phyloP scores from a whole-genome alignment of 106 monocot genomes.

The Ottelia alismoides region DNA sequence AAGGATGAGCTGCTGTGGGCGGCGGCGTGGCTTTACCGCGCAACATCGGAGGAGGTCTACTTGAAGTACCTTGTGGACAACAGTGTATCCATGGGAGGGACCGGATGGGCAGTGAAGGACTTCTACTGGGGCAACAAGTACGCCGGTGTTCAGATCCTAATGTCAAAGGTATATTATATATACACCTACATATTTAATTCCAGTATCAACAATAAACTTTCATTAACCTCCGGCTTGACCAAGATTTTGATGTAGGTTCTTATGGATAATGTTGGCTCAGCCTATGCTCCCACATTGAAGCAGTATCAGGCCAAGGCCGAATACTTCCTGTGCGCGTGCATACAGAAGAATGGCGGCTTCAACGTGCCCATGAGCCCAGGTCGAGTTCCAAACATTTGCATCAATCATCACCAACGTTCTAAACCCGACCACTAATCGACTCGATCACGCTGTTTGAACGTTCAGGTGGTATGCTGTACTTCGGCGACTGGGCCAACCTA shows the following conservation, averaged over 20 bases:
- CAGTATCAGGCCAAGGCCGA: conserved; percentile 87
- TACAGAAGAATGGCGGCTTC: conserved; percentile 77
- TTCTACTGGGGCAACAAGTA: conserved; percentile 99
- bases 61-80: conserved; percentile 63
- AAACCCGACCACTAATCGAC: too few species aligned
- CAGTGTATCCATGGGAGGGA: conserved; percentile 43
- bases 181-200: neutral
- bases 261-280: conserved; percentile 19
- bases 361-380: conserved; percentile 73
- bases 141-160: conserved; percentile 77
- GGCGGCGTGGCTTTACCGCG: conserved; percentile 79
- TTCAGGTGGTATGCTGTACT: conserved; percentile 55
- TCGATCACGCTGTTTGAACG: too few species aligned
- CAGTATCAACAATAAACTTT: neutral
- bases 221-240: neutral
- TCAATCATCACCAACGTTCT: too few species aligned
- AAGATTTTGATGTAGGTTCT: conserved; percentile 17
- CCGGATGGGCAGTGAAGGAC: conserved; percentile 61
- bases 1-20: conserved; percentile 97
- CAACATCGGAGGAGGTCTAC: conserved; percentile 63
- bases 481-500: conserved; percentile 81
- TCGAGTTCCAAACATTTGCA: too few species aligned
- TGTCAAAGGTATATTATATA: conserved; percentile 51
- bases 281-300: conserved; percentile 29
- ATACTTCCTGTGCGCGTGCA: conserved; percentile 74